Base-by-base conservation (phyloP, 139 green algal species). In the Coccomyxa sp. region DNA sequence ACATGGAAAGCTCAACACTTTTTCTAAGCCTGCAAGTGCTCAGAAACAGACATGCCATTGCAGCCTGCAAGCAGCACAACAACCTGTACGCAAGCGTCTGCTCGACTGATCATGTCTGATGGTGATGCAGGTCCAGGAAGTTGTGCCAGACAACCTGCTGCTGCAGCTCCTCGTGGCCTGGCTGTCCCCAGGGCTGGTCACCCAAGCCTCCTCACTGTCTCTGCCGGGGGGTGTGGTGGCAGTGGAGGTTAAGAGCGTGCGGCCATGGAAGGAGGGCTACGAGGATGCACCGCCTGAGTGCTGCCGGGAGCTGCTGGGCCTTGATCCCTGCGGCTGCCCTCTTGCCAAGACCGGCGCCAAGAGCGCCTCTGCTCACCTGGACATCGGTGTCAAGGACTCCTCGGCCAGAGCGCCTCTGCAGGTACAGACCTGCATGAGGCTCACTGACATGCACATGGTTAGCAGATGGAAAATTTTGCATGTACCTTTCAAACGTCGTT, bases 91-190 rank as follows among this genome's bases (percentile, higher is more conserved):
- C 38, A 7, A 51, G 38, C 7, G 38, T 7, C 7, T 58, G 18
- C 27, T 31, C 81, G 31, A 23, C 81, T 76, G 28, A 23, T 75
- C 45, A 28, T 71, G 1, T 25, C 63, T 71, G 63, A 71, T 71
- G 63, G 63, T 60, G 12, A 0, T 81, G 14, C 85, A 95, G 77
- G 88, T 98, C 30, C 75, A 79, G 0, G 45, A 80, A 14, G 94
- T 95, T 10, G 91, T 96, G 27, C 85, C 89, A 0, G 95, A 97
- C 85, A 81, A 80, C 27, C 86, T 95, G 32, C 88, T 98, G 60
- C 90, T 92, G 79, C 89, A 96, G 83, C 89, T 98, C 79, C 86
- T 98, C 28, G 86, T 88, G 23, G 85, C 80, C 10, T 98, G 95
- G 94, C 90, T 98, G 25, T 81, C 78, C 23, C 86, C 90, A 31